Evolutionary conservation across 768 basidiomycete species (phyloP), one percentile per base, ranked within the genome.

Genomic region (Tulasnella sp.): DNA sequence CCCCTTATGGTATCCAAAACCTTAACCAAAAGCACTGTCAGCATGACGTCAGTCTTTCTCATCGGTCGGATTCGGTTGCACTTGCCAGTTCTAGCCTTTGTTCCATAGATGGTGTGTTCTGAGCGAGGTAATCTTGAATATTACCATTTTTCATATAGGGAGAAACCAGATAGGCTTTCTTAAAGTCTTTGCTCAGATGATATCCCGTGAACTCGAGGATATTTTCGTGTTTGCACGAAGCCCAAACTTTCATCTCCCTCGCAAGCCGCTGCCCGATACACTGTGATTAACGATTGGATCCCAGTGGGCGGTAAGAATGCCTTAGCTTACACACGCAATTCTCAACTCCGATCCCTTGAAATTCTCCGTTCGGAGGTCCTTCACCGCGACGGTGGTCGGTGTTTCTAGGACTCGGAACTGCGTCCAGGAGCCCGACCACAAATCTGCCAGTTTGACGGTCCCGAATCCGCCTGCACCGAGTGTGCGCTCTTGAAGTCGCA

Each of bases 181-280:
- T 44, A 22, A 74, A 37, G 37, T 74, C 42, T 16, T 40, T 40
- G 72, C 72, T 74, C 7, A 74, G 72, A 44, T 74, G 31, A 44
- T n/a, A 74, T 20, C 72, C 72, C 7, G 20, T 40, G 16, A 74
- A 44, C 16, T 40, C 12, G 22, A 74, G 72, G 4, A 74, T 37
- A 37, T 74, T 74, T 16, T 40, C 37, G 24, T 74, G 72, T 12
- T 74, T 44, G 72, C 34, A 44, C 11, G 34, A 40, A 9, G 24
- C 31, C 72, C 72, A 74, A 16, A 74, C 72, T 22, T 44, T 44
- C 28, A 74, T 40, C 42, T 74, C 72, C 42, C 72, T 40, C 16
- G 42, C 72, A 16, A 74, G 42, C 40, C 37, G 11, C 72, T 74
- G 3, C 42, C 28, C 14, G 14, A 37, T 42, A n/a, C 14, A 4